Evolutionary conservation across 768 basidiomycete species (phyloP).

Genomic region (Leccinum obscurum): DNA sequence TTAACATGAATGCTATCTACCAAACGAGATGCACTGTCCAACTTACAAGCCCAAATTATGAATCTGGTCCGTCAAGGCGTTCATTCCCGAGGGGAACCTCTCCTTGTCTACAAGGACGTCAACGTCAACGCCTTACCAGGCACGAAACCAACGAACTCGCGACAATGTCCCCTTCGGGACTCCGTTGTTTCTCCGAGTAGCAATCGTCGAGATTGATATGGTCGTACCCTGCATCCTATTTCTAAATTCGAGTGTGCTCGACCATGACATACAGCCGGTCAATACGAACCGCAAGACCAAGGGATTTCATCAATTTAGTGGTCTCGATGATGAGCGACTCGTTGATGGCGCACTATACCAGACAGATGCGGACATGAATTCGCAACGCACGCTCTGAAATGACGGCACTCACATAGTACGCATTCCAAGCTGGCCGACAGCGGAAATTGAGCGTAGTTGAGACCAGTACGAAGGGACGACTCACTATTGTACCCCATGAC

Average conservation of each 20-base stretch:
- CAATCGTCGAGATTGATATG: constrained; percentile 67
- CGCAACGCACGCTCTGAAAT: neutral
- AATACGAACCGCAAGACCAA: constrained; percentile 47
- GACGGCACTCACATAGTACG: constrained; percentile 51
- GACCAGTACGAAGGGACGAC: constrained; percentile 18
- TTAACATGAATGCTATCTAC: neutral
- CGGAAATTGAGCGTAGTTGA: constrained; percentile 5
- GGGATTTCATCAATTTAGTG: constrained; percentile 48
- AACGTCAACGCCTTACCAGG: neutral
- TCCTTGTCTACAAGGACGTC: constrained; percentile 38
- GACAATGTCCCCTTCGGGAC: constrained; percentile 51
- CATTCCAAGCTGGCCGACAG: constrained; percentile 58
- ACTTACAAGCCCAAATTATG: constrained; percentile 58
- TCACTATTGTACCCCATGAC: constrained; percentile 67
- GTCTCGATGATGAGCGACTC: constrained; percentile 52
- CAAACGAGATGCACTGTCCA: neutral
- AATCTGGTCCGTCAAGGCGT: constrained; percentile 51
- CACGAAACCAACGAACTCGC: constrained; percentile 38
- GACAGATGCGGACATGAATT: neutral
- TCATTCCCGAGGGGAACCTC: constrained; percentile 62
- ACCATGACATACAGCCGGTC: neutral
- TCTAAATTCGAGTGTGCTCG: neutral
- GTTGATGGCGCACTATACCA: constrained; percentile 54
- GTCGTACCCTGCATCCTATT: constrained; percentile 53
- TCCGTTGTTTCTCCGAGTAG: constrained; percentile 59